Conservation (phyloP, 352 stramenopile genomes). For the Globisporangium canariense region DNA sequence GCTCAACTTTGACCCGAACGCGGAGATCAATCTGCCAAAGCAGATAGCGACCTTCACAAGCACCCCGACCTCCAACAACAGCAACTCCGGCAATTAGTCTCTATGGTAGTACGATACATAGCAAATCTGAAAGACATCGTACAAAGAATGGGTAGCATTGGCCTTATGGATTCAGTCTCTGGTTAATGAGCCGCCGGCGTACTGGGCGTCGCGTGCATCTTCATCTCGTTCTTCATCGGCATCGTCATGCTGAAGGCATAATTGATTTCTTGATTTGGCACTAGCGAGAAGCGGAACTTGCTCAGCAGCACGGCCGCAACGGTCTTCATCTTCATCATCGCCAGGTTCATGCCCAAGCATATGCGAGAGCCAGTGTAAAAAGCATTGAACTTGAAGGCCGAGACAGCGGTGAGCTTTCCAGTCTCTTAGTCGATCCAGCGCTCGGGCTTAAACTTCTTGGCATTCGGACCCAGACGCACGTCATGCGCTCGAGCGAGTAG, state of each 20-base stretch:
- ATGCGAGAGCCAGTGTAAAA: conserved; percentile 36
- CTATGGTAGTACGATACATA: background rate
- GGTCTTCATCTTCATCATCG: conserved; percentile 31
- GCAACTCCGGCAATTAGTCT: background rate
- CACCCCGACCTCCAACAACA: background rate
- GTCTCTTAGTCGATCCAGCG: conserved; percentile 48
- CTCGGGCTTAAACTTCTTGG: conserved; percentile 58
- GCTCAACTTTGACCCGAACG: conserved; percentile 65
- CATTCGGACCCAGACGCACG: conserved; percentile 56
- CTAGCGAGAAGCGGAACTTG: conserved; percentile 24
- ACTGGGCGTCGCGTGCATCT: background rate
- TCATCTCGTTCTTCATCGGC: background rate
- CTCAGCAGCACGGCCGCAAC: conserved; percentile 40
- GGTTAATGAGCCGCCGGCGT: background rate
- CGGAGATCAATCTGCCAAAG: conserved; percentile 47
- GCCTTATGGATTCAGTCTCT: too few species aligned
- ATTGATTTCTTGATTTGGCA: background rate
- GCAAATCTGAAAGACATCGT: too few species aligned
- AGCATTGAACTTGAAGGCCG: conserved; percentile 57
- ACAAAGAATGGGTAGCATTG: background rate
- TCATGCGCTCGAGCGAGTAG: conserved; percentile 58
- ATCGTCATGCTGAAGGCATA: background rate
- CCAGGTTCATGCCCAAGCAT: conserved; percentile 32
- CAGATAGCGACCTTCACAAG: background rate
- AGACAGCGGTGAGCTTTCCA: conserved; percentile 30